These are phyloP conservation scores for Vanrija sp. DNA, from an alignment of 1,284 basidiomycete genomes.

Conservation along the genomic window DNA sequence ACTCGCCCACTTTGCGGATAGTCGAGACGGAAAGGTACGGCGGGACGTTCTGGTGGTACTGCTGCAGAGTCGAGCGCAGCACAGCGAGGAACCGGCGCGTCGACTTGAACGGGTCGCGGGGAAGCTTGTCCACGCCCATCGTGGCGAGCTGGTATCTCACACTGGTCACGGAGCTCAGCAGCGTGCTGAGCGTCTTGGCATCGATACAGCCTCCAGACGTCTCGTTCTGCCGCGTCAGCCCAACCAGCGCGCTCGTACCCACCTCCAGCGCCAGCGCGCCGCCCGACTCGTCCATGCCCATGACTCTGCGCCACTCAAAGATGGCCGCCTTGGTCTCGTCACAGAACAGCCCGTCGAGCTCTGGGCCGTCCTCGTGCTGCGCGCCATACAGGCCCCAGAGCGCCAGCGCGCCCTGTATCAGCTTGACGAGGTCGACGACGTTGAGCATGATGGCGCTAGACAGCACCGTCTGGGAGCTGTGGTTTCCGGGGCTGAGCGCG, in stretches of 20 bases:
- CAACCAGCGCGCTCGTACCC: constrained; percentile 1
- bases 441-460: constrained; percentile 35
- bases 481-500: too few species aligned
- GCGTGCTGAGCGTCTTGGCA: constrained; percentile 35
- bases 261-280: constrained; percentile 41
- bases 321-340: constrained; percentile 46
- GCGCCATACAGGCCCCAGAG: constrained; percentile 37
- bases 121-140: constrained; percentile 37
- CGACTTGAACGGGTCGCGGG: constrained; percentile 39
- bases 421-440: constrained; percentile 38
- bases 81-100: constrained; percentile 32
- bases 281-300: constrained; percentile 44
- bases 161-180: constrained; percentile 41
- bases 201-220: constrained; percentile 46
- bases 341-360: constrained; percentile 43
- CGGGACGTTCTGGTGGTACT: background rate
- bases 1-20: constrained; percentile 26
- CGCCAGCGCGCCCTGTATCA: constrained; percentile 37
- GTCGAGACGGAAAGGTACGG: constrained; percentile 24
- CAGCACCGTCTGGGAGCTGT: background rate
- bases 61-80: constrained; percentile 28
- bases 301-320: constrained; percentile 33
- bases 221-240: constrained; percentile 31
- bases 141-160: constrained; percentile 37
- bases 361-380: constrained; percentile 15